These are phyloP conservation scores for Globisporangium mamillatum DNA, from an alignment of 352 stramenopile genomes.

Conservation along the genomic window DNA sequence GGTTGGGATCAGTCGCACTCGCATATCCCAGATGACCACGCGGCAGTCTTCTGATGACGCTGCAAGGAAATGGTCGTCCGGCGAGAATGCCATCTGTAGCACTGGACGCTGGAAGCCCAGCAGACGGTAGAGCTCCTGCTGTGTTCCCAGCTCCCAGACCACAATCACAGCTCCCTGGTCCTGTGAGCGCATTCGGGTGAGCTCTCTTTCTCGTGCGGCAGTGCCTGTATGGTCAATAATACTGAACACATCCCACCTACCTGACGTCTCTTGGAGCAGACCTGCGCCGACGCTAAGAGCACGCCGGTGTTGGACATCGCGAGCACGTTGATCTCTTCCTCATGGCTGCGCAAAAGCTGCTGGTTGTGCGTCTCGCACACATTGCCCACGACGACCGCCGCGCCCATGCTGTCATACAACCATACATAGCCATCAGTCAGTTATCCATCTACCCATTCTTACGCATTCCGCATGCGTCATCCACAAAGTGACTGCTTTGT, in stretches of 20 bases:
- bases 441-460: neutral
- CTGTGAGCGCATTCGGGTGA: slow-evolving; percentile 11
- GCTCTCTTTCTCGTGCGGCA: neutral
- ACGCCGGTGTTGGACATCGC: slow-evolving; percentile 35
- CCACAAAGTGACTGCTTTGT: neutral
- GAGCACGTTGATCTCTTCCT: slow-evolving; percentile 55
- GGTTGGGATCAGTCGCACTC: slow-evolving; percentile 24
- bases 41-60: slow-evolving; percentile 62
- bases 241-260: too few relatives aligned
- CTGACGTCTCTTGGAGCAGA: slow-evolving; percentile 34
- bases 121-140: slow-evolving; percentile 49
- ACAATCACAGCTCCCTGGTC: slow-evolving; percentile 39
- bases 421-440: neutral
- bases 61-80: slow-evolving; percentile 74
- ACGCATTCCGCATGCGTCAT: neutral
- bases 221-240: too few relatives aligned
- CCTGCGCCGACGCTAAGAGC: slow-evolving; percentile 47
- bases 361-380: slow-evolving; percentile 49
- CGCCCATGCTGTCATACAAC: slow-evolving; percentile 39
- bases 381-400: slow-evolving; percentile 48
- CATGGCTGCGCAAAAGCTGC: slow-evolving; percentile 48
- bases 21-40: slow-evolving; percentile 76
- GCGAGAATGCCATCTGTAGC: slow-evolving; percentile 69
- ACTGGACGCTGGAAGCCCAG: slow-evolving; percentile 59
- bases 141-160: slow-evolving; percentile 43